Evolutionary conservation across 179 eudicot species (phyloP).

Genomic region (Silene vulgaris): DNA sequence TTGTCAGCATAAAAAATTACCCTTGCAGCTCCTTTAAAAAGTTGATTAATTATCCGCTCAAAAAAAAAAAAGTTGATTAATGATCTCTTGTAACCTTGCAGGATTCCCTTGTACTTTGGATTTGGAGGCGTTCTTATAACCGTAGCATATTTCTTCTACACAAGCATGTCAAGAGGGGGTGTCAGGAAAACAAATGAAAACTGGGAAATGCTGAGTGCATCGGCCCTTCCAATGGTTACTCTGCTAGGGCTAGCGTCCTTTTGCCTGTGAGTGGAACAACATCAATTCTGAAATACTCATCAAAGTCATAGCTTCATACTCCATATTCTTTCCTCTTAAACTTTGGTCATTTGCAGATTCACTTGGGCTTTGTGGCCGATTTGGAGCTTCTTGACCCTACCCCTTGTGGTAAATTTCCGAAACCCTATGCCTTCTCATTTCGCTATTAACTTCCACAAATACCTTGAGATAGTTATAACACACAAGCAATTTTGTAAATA

Average conservation of each 20-base stretch:
- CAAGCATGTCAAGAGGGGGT: conserved; percentile 55
- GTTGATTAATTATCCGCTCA: not conserved
- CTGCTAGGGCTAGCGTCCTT: conserved; percentile 67
- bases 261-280: conserved; percentile 59
- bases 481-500: too few species aligned
- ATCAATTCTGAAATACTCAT: conserved; percentile 4
- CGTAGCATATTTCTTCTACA: conserved; percentile 50
- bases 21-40: not conserved
- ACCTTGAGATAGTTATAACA: too few species aligned
- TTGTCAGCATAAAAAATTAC: not conserved
- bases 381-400: conserved; percentile 83
- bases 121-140: conserved; percentile 57
- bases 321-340: conserved; percentile 12
- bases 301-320: not conserved
- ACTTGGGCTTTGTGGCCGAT: conserved; percentile 89
- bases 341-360: conserved; percentile 48
- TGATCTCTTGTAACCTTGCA: conserved; percentile 32
- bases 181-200: conserved; percentile 57
- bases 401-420: conserved; percentile 63
- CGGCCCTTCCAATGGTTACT: conserved; percentile 64
- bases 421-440: not conserved
- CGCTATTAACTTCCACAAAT: not conserved
- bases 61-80: not conserved
- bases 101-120: conserved; percentile 75
- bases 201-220: conserved; percentile 61